Base-by-base conservation (phyloP, 140 eudicot genomes). In the Senecio squalidus region DNA sequence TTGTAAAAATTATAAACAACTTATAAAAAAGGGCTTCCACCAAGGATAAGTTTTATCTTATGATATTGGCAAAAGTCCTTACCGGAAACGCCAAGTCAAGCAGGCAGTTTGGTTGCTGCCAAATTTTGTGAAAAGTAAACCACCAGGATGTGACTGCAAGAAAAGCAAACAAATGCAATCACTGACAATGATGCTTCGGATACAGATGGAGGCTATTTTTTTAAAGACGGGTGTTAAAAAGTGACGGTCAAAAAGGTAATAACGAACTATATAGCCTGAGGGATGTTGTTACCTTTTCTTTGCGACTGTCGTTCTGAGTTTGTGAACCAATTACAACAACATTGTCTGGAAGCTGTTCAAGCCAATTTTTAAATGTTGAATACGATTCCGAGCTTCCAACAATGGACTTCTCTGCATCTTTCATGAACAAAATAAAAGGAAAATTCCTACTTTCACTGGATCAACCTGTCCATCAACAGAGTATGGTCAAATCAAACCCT, bases 41-140 rank as follows among this genome's bases (percentile, higher is more conserved):
- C n/a, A n/a, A n/a, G n/a, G n/a, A n/a, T n/a, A n/a, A n/a, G n/a
- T n/a, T n/a, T n/a, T n/a, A n/a, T n/a, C n/a, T n/a, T n/a, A n/a
- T n/a, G n/a, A n/a, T n/a, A n/a, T n/a, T n/a, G n/a, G n/a, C n/a
- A n/a, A n/a, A n/a, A 45, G 23, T 46, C 41, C 68, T 71, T 81
- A 83, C 97, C n/a, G n/a, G 91, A 56, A 90, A 84, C 51, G 86
- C 86, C 78, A 86, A 69, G 70, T 90, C 95, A 41, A 85, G 84
- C n/a, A 86, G 78, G 95, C 95, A 25, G 97, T 86, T 63, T 90
- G 95, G 53, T 66, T 81, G 87, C 94, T 72, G 72, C 95, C 90
- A 69, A 90, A 86, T 71, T 90, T 90, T 28, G 97, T 90, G 75
- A 90, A 83, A 67, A 90, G 90, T 58, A 86, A 74, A 53, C 95